These are phyloP conservation scores for Coemansia sp. DNA, from an alignment of 192 early-diverging fungal genomes.

Conservation along the genomic window DNA sequence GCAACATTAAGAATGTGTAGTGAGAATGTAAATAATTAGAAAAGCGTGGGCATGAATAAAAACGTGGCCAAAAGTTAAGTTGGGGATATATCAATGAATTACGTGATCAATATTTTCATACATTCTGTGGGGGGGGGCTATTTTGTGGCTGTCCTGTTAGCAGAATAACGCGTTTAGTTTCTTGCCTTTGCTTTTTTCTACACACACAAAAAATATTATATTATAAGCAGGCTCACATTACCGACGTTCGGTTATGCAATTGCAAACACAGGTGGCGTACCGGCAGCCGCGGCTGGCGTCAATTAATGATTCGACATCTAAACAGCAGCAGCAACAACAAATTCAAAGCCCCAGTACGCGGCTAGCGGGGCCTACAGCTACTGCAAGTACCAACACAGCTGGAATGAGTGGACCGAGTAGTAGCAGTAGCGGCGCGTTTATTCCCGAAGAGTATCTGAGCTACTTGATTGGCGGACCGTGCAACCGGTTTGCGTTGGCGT, in stretches of 20 bases:
- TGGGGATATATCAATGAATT: background rate
- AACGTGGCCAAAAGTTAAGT: background rate
- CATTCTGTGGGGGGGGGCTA: background rate
- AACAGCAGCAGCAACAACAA: slow-evolving; percentile 19
- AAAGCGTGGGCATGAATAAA: too few species aligned
- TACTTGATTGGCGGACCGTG: slow-evolving; percentile 48
- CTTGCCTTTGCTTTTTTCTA: background rate
- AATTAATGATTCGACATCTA: slow-evolving; percentile 20
- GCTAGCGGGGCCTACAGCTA: background rate
- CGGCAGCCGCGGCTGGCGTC: slow-evolving; percentile 33
- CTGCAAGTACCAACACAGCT: slow-evolving; percentile 4
- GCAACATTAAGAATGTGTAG: background rate
- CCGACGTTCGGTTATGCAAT: background rate
- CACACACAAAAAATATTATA: background rate
- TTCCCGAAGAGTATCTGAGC: slow-evolving; percentile 34
- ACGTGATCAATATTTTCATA: background rate
- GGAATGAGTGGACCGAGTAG: background rate
- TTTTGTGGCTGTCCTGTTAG: background rate
- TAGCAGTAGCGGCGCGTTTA: slow-evolving; percentile 20
- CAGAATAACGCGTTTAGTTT: background rate
- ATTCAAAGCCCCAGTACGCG: background rate
- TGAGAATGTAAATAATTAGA: too few species aligned
- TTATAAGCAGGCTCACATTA: too few species aligned
- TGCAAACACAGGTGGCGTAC: slow-evolving; percentile 6
- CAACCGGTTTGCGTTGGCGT: slow-evolving; percentile 53